A percentile compares a stretch with the other conserved stretches of the same genome.
These are phyloP conservation scores for Streptanthus diversifolius DNA, from an alignment of 345 rosid genomes.

Conservation along the genomic window DNA sequence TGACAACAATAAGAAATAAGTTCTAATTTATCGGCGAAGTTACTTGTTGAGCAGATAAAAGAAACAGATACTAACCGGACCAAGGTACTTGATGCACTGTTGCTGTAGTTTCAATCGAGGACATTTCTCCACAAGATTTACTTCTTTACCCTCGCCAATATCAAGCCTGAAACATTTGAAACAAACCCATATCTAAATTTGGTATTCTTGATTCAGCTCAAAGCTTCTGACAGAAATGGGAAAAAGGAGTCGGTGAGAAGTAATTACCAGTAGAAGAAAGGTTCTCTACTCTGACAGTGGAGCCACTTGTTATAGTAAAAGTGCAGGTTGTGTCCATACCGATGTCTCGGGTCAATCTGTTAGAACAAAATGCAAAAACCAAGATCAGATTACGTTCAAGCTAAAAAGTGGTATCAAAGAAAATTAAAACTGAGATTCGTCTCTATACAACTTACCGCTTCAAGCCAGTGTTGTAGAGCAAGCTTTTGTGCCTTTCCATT, in stretches of 20 bases:
- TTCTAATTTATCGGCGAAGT: conserved; percentile 12
- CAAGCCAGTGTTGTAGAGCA: conserved; percentile 93
- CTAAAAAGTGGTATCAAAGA: neutral
- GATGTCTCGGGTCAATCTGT: conserved; percentile 96
- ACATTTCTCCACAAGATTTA: conserved; percentile 67
- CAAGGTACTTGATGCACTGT: conserved; percentile 93
- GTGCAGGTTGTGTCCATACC: conserved; percentile 89
- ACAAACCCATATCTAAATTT: conserved; percentile 4
- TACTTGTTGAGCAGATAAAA: neutral
- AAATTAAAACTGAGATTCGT: neutral
- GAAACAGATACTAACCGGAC: conserved; percentile 57
- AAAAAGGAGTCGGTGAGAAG: neutral
- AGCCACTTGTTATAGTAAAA: conserved; percentile 79
- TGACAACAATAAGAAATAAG: conserved; percentile 9
- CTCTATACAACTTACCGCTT: conserved; percentile 65
- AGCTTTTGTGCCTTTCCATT: conserved; percentile 79
- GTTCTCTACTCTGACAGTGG: conserved; percentile 80
- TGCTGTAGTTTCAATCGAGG: conserved; percentile 69
- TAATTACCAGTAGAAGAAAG: conserved; percentile 93
- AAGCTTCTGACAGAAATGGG: neutral
- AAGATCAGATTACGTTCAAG: conserved; percentile 10
- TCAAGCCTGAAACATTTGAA: conserved; percentile 66
- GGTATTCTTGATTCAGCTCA: conserved; percentile 1
- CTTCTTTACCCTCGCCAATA: conserved; percentile 92
- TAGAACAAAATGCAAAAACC: conserved; percentile 2